Conservation (phyloP, 805 yeast species). For the Candida insectorum region DNA sequence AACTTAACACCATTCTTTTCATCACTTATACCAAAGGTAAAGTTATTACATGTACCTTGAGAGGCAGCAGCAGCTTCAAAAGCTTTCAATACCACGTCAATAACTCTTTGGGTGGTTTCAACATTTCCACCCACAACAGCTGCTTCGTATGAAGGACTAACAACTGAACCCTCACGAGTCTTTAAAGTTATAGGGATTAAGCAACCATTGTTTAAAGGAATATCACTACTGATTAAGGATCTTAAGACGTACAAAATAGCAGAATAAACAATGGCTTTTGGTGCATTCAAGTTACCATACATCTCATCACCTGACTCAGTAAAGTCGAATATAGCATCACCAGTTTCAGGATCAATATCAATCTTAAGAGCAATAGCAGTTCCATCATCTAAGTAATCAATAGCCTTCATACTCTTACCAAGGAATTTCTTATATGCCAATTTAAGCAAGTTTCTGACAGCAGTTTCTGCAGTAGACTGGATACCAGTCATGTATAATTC, state of each 20-base stretch:
- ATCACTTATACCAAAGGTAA: constrained; percentile 86
- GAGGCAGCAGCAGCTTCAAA: constrained; percentile 91
- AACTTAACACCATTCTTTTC: constrained; percentile 53
- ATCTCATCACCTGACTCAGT: constrained; percentile 83
- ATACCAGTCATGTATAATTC: constrained; percentile 35
- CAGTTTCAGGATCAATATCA: constrained; percentile 43
- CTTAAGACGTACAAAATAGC: constrained; percentile 87
- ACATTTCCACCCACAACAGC: constrained; percentile 94
- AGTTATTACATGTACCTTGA: constrained; percentile 93
- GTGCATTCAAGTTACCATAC: constrained; percentile 90
- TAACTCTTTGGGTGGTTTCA: constrained; percentile 88
- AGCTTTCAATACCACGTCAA: constrained; percentile 84
- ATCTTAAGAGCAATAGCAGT: constrained; percentile 59
- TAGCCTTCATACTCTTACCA: constrained; percentile 43
- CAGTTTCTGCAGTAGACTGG: constrained; percentile 31
- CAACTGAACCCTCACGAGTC: constrained; percentile 32
- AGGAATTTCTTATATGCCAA: constrained; percentile 37
- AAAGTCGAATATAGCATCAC: constrained; percentile 76
- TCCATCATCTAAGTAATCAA: constrained; percentile 80
- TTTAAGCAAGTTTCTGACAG: constrained; percentile 29
- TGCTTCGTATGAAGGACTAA: constrained; percentile 77
- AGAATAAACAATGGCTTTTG: constrained; percentile 82
- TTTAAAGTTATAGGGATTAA: constrained; percentile 69
- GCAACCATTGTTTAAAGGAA: constrained; percentile 94
- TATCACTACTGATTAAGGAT: constrained; percentile 78